Base-by-base conservation (phyloP, 176 grass and related monocot genomes). In the Hyparrhenia diplandra region DNA sequence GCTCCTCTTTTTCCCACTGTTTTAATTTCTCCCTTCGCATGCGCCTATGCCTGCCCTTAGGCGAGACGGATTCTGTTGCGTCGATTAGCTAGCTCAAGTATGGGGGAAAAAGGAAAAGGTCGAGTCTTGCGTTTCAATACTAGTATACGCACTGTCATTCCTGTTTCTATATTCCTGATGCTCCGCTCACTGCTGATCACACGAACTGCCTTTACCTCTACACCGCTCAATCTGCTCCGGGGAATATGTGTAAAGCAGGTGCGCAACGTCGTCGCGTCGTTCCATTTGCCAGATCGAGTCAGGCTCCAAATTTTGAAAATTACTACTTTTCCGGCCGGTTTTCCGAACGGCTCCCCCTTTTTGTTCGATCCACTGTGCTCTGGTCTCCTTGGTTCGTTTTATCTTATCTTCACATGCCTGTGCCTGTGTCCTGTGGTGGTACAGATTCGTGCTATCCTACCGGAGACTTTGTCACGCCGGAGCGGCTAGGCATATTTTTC, bases 231-330 rank as follows among this genome's bases (percentile, higher is more conserved):
- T 83, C 80, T 88, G 86, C 79, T 67, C 45, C 0, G 12, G n/a
- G 28, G 90, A 86, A 92, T 88, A 74, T 13, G 35, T 23, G 13
- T 51, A 88, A 89, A 88, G 83, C 28, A 49, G 75, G 67, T 31
- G 32, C 61, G 7, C 5, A 4, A 18, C 16, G 14, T 62, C 49
- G n/a, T 88, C 66, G 2, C 40, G 54, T 80, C 12, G 8, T 55
- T 18, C 75, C 43, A 64, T 21, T 87, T 81, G 85, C 71, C 30
- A 4, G 25, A 63, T 51, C 49, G 58, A 81, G 71, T 71, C 71
- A 71, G 55, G 77, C 13, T 72, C 69, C 2, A 29, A 30, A 57
- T 10, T 20, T 30, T 49, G 37, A 34, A 76, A 81, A 76, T n/a
- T 57, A 12, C 64, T 17, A 57, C 54, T 68, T 83, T 88, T 74